Conservation (phyloP, 2,329 filamentous ascomycete species). For the Claviceps digitariae region DNA sequence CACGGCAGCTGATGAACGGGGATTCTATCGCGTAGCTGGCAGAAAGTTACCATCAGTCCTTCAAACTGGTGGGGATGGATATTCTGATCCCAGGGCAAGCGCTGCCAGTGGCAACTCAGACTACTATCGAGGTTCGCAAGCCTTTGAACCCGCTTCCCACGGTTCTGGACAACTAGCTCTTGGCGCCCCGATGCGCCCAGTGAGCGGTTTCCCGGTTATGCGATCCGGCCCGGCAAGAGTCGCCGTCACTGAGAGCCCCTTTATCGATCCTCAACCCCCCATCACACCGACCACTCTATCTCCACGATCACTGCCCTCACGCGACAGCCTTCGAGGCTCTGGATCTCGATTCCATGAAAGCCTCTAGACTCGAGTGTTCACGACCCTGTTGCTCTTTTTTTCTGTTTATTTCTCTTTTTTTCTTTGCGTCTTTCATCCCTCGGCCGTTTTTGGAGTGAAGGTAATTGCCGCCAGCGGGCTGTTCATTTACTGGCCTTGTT, state of each 20-base stretch:
- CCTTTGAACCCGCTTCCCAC: conserved; percentile 23
- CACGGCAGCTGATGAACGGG: conserved; percentile 31
- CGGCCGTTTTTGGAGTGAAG: not conserved
- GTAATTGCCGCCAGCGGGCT: not conserved
- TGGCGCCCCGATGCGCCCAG: conserved; percentile 44
- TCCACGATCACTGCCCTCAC: conserved; percentile 22
- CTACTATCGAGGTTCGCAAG: conserved; percentile 40
- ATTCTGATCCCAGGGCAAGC: conserved; percentile 34
- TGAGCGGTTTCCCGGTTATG: conserved; percentile 46
- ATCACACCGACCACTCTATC: conserved; percentile 14
- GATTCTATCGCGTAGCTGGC: conserved; percentile 53
- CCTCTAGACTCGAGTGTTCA: conserved; percentile 15
- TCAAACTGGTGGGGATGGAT: conserved; percentile 49
- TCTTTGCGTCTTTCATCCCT: not conserved
- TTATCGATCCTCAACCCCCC: conserved; percentile 19
- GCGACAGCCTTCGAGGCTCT: conserved; percentile 20
- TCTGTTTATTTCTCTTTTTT: not conserved
- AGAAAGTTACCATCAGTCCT: conserved; percentile 51
- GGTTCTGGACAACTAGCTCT: conserved; percentile 32
- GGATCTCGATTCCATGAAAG: conserved; percentile 28
- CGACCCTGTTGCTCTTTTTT: not conserved
- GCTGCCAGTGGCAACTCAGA: conserved; percentile 36
- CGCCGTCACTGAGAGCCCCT: conserved; percentile 42
- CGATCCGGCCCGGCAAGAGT: conserved; percentile 53
- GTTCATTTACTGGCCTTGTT: not conserved